These are phyloP conservation scores for Lachnellula subtilissima DNA, from an alignment of 2,329 filamentous ascomycete species.

Conservation along the genomic window DNA sequence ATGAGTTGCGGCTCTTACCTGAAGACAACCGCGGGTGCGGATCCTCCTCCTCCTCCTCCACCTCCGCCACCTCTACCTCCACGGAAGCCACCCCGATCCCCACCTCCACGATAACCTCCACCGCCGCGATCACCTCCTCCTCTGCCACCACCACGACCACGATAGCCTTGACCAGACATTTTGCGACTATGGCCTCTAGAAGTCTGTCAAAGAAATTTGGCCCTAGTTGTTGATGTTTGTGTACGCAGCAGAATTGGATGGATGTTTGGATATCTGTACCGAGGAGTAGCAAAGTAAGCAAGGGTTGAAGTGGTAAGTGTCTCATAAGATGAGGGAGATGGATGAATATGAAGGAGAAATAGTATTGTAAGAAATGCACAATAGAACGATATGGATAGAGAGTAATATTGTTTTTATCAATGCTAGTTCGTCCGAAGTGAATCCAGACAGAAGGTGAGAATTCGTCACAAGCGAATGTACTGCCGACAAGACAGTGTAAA, in stretches of 20 bases:
- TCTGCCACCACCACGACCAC: slow-evolving; percentile 29
- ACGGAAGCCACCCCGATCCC: slow-evolving; percentile 18
- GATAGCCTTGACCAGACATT: slow-evolving; percentile 14
- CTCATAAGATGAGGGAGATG: not conserved
- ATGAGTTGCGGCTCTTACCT: slow-evolving; percentile 20
- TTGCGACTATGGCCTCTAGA: not conserved
- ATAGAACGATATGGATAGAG: no score
- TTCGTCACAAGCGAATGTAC: no score
- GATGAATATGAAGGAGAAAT: no score
- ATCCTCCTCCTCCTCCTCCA: slow-evolving; percentile 27
- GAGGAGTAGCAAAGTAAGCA: not conserved
- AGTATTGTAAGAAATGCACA: no score
- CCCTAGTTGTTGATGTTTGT: not conserved
- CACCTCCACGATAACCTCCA: slow-evolving; percentile 25
- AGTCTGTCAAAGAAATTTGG: not conserved
- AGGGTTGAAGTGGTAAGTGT: not conserved
- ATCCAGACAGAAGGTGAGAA: no score
- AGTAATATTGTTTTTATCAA: no score
- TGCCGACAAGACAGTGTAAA: no score
- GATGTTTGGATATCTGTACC: no score
- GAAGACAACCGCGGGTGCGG: slow-evolving; percentile 20
- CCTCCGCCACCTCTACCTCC: slow-evolving; percentile 30
- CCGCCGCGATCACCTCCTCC: slow-evolving; percentile 26
- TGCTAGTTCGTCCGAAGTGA: no score
- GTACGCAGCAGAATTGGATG: not conserved